phyloP scores from a whole-genome alignment of 306 rosid species.

The Cucumis sativus region Cucumber_9930_V3 NC_026660.2:21727501-21728000 shows the following conservation, averaged over 20 bases:
- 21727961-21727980: not conserved
- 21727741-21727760: constrained; percentile 14
- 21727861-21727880: not conserved
- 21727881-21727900: not conserved
- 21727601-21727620: not conserved
- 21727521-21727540: constrained; percentile 84
- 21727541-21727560: constrained; percentile 44
- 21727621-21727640: too few species aligned
- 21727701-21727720: not conserved
- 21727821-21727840: constrained; percentile 3
- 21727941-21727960: not conserved
- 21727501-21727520: constrained; percentile 26
- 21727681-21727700: not conserved
- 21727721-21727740: constrained; percentile 8
- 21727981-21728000: constrained; percentile 3
- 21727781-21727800: constrained; percentile 7
- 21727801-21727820: not conserved
- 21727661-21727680: not conserved
- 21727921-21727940: not conserved
- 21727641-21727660: too few species aligned
- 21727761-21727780: constrained; percentile 15
- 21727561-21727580: constrained; percentile 39
- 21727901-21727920: not conserved
- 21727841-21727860: not conserved
- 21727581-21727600: not conserved